phyloP scores from a whole-genome alignment of 2,329 filamentous ascomycete species.

The Teratosphaeriaceae sp. region DNA sequence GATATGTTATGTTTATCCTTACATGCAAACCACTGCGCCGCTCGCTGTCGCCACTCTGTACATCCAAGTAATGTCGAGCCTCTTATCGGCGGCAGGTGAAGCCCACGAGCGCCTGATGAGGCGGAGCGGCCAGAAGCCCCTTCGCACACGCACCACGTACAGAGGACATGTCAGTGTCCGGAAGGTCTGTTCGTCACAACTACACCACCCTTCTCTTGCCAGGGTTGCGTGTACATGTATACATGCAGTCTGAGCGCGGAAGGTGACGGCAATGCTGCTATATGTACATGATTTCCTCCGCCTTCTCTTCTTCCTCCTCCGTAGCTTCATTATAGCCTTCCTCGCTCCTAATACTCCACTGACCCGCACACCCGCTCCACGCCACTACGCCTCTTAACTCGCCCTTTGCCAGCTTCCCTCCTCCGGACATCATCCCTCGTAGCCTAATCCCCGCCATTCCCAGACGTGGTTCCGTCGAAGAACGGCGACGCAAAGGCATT shows the following conservation, averaged over 20 bases:
- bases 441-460: neutral
- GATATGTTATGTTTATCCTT: neutral
- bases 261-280: neutral
- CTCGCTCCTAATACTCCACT: neutral
- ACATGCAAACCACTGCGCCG: neutral
- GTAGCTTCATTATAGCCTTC: neutral
- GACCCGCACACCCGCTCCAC: neutral
- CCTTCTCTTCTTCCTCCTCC: neutral
- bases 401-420: neutral
- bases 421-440: neutral
- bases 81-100: neutral
- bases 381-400: neutral
- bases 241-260: neutral
- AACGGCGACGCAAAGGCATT: neutral
- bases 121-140: neutral
- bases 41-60: neutral
- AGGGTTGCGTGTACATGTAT: neutral
- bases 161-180: neutral
- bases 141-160: too few species aligned
- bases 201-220: neutral
- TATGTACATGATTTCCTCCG: neutral
- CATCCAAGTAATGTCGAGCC: neutral
- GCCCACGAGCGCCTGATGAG: neutral
- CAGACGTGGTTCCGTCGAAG: neutral
- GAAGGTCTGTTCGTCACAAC: neutral